A percentile compares a stretch with the other conserved stretches of the same genome.
phyloP scores from a whole-genome alignment of 2,329 filamentous ascomycete genomes.

The Ceratocystis lukuohia region DNA sequence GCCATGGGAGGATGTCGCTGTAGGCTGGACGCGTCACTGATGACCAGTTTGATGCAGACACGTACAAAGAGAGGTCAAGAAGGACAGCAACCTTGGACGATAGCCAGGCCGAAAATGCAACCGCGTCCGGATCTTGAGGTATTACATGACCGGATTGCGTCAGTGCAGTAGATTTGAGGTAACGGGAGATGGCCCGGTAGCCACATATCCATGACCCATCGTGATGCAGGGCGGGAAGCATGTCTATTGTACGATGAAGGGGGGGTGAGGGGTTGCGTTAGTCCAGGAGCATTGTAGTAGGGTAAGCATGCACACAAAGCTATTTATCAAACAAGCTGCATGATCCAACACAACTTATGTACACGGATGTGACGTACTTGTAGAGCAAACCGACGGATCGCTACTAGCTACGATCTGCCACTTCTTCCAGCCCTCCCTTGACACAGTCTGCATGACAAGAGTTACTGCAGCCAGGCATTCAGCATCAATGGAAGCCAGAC shows the following conservation, averaged over 20 bases:
- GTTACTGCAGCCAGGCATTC: slow-evolving; percentile 77
- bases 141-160: slow-evolving; percentile 20
- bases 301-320: slow-evolving; percentile 5
- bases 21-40: slow-evolving; percentile 66
- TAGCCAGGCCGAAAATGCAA: slow-evolving; percentile 54
- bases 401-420: slow-evolving; percentile 65
- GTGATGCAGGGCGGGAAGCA: slow-evolving; percentile 42
- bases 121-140: slow-evolving; percentile 33
- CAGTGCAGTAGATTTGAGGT: slow-evolving; percentile 34
- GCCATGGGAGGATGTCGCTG: slow-evolving; percentile 67
- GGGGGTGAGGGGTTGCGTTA: not conserved
- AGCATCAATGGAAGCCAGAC: slow-evolving; percentile 76
- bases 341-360: not conserved
- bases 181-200: slow-evolving; percentile 46
- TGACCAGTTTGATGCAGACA: slow-evolving; percentile 79
- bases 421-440: slow-evolving; percentile 8
- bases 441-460: slow-evolving; percentile 44
- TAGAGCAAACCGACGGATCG: slow-evolving; percentile 57
- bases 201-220: slow-evolving; percentile 42
- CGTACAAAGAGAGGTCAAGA: slow-evolving; percentile 76
- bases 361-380: slow-evolving; percentile 40
- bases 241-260: slow-evolving; percentile 28
- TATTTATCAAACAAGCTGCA: slow-evolving; percentile 4
- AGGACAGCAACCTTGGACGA: slow-evolving; percentile 62
- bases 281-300: not conserved